phyloP scores from a whole-genome alignment of 169 alveolate species.

The Cryptosporidium meleagridis region DNA sequence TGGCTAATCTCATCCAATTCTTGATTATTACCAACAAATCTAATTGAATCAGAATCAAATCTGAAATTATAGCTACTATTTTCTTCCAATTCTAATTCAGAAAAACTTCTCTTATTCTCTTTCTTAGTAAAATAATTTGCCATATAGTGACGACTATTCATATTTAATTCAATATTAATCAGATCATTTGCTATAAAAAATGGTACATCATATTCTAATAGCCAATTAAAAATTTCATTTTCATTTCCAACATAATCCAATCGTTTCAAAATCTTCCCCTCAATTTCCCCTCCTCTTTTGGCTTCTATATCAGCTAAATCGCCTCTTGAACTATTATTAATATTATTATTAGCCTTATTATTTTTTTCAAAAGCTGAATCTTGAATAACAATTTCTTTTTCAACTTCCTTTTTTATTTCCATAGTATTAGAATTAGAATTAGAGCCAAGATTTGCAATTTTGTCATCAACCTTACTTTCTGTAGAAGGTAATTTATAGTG shows the following conservation, averaged over 20 bases:
- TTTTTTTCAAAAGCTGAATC: background rate
- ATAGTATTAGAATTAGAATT: too few species aligned
- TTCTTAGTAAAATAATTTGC: background rate
- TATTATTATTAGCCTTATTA: background rate
- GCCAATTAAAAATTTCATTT: slow-evolving; percentile 1
- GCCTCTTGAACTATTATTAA: background rate
- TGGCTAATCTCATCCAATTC: background rate
- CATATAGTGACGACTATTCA: background rate
- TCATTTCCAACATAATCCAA: background rate
- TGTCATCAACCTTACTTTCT: background rate
- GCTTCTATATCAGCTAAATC: background rate
- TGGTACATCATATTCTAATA: slow-evolving; percentile 44
- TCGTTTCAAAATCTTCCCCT: background rate
- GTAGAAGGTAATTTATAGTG: background rate
- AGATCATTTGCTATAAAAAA: background rate
- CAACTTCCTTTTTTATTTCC: background rate
- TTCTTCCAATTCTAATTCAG: slow-evolving; percentile 3
- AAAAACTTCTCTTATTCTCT: slow-evolving; percentile 32
- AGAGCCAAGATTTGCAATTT: background rate
- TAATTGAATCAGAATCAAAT: background rate
- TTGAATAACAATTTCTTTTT: background rate
- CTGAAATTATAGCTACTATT: background rate
- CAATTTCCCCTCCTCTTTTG: background rate
- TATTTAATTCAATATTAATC: background rate
- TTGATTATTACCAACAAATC: too few species aligned